Conservation (phyloP, 2,329 filamentous ascomycete species). For the Camptophora hylomeconis region DNA sequence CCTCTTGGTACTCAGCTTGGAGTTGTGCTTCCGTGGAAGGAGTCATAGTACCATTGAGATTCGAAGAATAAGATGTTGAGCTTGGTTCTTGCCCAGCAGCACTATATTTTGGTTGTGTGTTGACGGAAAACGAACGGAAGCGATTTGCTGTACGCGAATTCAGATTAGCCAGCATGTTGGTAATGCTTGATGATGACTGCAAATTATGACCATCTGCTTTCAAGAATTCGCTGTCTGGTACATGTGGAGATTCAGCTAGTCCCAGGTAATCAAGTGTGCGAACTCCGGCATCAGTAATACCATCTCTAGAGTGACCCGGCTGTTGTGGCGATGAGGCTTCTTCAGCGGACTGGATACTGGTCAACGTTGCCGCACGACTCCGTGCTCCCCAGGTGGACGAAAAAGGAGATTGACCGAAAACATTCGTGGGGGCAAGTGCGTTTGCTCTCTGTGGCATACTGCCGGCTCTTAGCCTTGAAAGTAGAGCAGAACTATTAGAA, state of each 20-base stretch:
- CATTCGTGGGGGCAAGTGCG: slow-evolving; percentile 45
- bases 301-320: slow-evolving; percentile 75
- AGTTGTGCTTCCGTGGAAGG: slow-evolving; percentile 40
- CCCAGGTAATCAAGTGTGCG: slow-evolving; percentile 92
- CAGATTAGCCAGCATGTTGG: slow-evolving; percentile 62
- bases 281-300: slow-evolving; percentile 73
- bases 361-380: slow-evolving; percentile 75
- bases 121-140: slow-evolving; percentile 95
- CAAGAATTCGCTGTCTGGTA: slow-evolving; percentile 51
- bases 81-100: slow-evolving; percentile 69
- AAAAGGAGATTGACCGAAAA: slow-evolving; percentile 84
- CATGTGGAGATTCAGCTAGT: slow-evolving; percentile 83
- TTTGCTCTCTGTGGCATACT: slow-evolving; percentile 85
- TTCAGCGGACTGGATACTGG: slow-evolving; percentile 79
- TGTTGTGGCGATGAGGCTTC: slow-evolving; percentile 76
- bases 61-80: slow-evolving; percentile 38
- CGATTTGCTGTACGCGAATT: slow-evolving; percentile 67
- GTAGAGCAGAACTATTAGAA: slow-evolving; percentile 53
- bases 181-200: too few species aligned
- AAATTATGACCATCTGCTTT: too few species aligned
- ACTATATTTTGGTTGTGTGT: slow-evolving; percentile 92
- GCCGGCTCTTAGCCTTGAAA: slow-evolving; percentile 78
- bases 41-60: slow-evolving; percentile 47
- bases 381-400: slow-evolving; percentile 74
- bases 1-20: slow-evolving; percentile 45